phyloP scores from a whole-genome alignment of 1,284 basidiomycete genomes.

The Porogramme epimiltina region DNA sequence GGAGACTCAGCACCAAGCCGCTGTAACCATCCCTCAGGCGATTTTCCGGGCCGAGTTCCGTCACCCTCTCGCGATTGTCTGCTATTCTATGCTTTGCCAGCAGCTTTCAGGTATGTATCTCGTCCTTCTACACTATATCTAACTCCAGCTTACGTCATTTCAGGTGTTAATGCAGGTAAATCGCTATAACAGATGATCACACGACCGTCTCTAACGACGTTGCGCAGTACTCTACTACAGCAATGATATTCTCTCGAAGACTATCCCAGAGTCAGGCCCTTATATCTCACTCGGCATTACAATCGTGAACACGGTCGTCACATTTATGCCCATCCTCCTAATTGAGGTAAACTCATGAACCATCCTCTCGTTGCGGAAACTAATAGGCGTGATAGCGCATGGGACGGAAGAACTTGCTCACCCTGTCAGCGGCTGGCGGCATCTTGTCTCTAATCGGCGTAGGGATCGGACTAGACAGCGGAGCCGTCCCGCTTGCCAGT shows the following conservation, averaged over 20 bases:
- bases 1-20: conserved; percentile 31
- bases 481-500: conserved; percentile 64
- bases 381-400: conserved; percentile 45
- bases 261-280: conserved; percentile 76
- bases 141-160: neutral
- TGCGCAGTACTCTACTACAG: conserved; percentile 83
- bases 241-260: conserved; percentile 80
- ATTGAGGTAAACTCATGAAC: conserved; percentile 70
- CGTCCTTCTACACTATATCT: neutral
- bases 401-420: conserved; percentile 63
- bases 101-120: conserved; percentile 62
- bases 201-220: neutral
- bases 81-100: conserved; percentile 76
- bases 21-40: conserved; percentile 54
- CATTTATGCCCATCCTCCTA: conserved; percentile 81
- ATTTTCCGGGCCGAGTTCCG: conserved; percentile 60
- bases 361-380: neutral
- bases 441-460: conserved; percentile 68
- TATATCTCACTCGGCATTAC: conserved; percentile 81
- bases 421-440: conserved; percentile 62
- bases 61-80: conserved; percentile 69
- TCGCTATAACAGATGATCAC: neutral
- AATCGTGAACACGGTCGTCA: conserved; percentile 81
- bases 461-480: conserved; percentile 72
- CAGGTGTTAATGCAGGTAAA: conserved; percentile 60